These are phyloP conservation scores for Boletus subcaerulescens DNA, from an alignment of 768 basidiomycete species.

Conservation along the genomic window DNA sequence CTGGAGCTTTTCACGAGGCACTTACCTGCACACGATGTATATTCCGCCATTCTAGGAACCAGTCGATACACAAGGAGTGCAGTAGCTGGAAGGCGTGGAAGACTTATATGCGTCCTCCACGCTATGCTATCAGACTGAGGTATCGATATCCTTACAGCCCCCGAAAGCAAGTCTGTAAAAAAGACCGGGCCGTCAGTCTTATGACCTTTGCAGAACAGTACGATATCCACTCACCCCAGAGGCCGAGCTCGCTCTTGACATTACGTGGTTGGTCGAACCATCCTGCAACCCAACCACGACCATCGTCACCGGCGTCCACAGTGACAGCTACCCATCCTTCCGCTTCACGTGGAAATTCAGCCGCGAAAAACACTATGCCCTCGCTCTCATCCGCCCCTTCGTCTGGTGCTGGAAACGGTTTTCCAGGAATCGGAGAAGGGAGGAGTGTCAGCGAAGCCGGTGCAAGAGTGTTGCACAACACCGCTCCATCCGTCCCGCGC, in stretches of 20 bases:
- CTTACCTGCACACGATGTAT: conserved; percentile 31
- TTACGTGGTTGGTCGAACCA: conserved; percentile 41
- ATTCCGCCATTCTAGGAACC: conserved; percentile 29
- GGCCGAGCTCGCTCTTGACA: conserved; percentile 33
- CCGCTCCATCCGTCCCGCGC: conserved; percentile 15
- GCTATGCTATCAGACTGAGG: conserved; percentile 26
- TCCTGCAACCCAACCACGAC: conserved; percentile 60
- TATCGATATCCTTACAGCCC: conserved; percentile 34
- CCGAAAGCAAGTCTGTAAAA: conserved; percentile 40
- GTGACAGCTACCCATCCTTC: conserved; percentile 51
- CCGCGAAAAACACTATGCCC: conserved; percentile 65
- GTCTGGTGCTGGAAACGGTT: conserved; percentile 60
- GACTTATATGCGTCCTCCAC: conserved; percentile 42
- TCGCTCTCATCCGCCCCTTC: conserved; percentile 76
- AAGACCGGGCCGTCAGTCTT: conserved; percentile 6
- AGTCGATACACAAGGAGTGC: conserved; percentile 66
- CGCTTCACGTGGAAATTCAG: conserved; percentile 32
- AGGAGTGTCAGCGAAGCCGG: conserved; percentile 58
- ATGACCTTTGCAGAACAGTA: background rate
- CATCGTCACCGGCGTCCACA: conserved; percentile 47
- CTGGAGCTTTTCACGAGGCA: background rate
- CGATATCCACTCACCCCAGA: conserved; percentile 40
- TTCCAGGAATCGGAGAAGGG: conserved; percentile 54
- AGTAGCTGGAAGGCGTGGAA: conserved; percentile 58
- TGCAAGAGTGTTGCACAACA: conserved; percentile 38